Conservation (phyloP, 768 basidiomycete genomes). For the Collybiopsis confluens region DNA sequence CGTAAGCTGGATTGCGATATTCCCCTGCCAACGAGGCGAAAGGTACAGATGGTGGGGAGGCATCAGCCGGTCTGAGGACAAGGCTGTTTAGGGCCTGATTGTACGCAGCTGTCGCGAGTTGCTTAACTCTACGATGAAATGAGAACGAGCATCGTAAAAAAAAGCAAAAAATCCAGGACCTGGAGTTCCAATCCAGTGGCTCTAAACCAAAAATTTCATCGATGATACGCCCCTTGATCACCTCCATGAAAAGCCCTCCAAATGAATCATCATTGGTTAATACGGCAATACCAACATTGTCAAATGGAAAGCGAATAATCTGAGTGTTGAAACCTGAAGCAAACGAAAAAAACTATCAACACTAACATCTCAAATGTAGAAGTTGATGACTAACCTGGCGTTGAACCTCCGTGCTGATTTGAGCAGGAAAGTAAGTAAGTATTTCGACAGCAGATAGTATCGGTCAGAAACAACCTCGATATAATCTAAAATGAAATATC, state of each 20-base stretch:
- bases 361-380: not conserved
- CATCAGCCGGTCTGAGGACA: slow-evolving; percentile 7
- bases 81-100: not conserved
- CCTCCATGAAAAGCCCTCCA: slow-evolving; percentile 10
- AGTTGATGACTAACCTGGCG: not conserved
- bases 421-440: not conserved
- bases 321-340: slow-evolving; percentile 14
- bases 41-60: slow-evolving; percentile 5
- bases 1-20: slow-evolving; percentile 11
- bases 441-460: no score
- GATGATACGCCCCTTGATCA: slow-evolving; percentile 17
- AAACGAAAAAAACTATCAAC: no score
- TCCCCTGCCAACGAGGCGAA: slow-evolving; percentile 8
- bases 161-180: not conserved
- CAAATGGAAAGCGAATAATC: slow-evolving; percentile 16
- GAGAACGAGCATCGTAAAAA: not conserved
- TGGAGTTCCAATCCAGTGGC: slow-evolving; percentile 15
- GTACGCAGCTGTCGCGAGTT: not conserved
- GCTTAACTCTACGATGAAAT: not conserved
- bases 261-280: slow-evolving; percentile 17
- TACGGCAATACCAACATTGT: slow-evolving; percentile 18
- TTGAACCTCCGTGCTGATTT: slow-evolving; percentile 1
- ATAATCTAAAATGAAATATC: not conserved
- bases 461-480: not conserved
- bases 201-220: slow-evolving; percentile 18